Evolutionary conservation across 257 asterid species (phyloP), one percentile per base, ranked within the genome.

Genomic region (Solanum chaucha): DNA sequence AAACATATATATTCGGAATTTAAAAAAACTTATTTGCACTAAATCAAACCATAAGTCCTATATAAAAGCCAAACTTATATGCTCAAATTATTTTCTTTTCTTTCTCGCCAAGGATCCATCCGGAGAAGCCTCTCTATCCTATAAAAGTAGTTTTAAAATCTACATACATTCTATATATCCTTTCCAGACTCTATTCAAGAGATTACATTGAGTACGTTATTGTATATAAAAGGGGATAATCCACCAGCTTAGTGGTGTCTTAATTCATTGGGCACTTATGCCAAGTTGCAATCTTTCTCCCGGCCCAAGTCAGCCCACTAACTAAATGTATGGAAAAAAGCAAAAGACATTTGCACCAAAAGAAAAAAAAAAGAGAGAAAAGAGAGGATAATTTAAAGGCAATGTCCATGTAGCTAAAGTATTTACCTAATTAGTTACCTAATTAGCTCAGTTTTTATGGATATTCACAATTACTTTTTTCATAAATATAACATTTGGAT

Each of bases 211-310:
- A n/a, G 3, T 61, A 61, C 70, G 7, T 61, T 61, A 4, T 61
- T 3, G 1, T 8, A 36, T 74, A 74, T 59, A 22, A 59, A 86
- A 83, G 30, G 65, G 19, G 65, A 14, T 19, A 81, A 87, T 89
- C 91, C 90, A 90, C 89, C 90, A 88, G 82, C 85, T 86, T 87
- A 86, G 89, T 88, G 92, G 89, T 84, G 58, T 89, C 86, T 87
- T 88, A 83, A 71, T 88, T 86, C 90, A 88, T 72, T 90, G 83
- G 80, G 86, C 90, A 90, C 91, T 88, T 40, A 17, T 0, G 64
- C 38, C 81, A 67, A 85, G 30, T 85, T 65, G 87, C 81, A 40
- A 44, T 41, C 38, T 78, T 28, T 14, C n/a, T 77, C 36, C 22
- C 30, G 22, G 84, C 64, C 61, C 84, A 77, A 77, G 38, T 40